phyloP scores from a whole-genome alignment of 495 filamentous ascomycete species.

The Chaetomium tenue region DNA sequence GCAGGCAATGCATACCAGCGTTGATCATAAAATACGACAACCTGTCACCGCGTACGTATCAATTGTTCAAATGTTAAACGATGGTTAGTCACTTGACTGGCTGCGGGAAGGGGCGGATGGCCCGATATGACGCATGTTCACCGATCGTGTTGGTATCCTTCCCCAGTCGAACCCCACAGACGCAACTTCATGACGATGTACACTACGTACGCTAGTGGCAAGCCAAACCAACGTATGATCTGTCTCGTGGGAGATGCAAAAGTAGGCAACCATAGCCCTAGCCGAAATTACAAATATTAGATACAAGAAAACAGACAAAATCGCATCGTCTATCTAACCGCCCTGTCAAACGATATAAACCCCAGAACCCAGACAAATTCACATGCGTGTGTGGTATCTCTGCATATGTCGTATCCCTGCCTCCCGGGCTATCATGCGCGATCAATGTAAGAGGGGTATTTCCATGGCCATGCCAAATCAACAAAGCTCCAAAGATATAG shows the following conservation, averaged over 20 bases:
- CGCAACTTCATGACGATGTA: neutral
- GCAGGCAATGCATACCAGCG: too few species aligned
- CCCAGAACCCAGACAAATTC: neutral
- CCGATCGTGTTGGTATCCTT: too few species aligned
- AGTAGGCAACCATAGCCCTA: neutral
- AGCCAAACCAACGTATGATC: neutral
- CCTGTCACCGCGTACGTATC: too few species aligned
- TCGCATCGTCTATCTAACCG: neutral
- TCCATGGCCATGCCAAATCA: neutral
- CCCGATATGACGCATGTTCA: too few species aligned
- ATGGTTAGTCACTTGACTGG: too few species aligned
- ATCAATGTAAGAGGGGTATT: constrained; percentile 3
- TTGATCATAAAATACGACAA: too few species aligned
- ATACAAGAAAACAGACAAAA: neutral
- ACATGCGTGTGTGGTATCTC: constrained; percentile 12
- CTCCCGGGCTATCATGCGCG: neutral
- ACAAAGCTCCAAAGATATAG: neutral
- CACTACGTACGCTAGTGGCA: neutral
- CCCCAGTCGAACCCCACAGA: neutral
- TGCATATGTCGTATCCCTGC: neutral
- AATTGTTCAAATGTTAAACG: too few species aligned
- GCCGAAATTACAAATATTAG: neutral
- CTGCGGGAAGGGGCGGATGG: too few species aligned
- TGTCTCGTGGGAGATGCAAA: neutral
- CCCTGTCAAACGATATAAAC: neutral